Percentiles rank a stretch among this genome's conserved stretches.
phyloP scores from a whole-genome alignment of 2,329 filamentous ascomycete genomes.

The Aaosphaeria arxii region DNA sequence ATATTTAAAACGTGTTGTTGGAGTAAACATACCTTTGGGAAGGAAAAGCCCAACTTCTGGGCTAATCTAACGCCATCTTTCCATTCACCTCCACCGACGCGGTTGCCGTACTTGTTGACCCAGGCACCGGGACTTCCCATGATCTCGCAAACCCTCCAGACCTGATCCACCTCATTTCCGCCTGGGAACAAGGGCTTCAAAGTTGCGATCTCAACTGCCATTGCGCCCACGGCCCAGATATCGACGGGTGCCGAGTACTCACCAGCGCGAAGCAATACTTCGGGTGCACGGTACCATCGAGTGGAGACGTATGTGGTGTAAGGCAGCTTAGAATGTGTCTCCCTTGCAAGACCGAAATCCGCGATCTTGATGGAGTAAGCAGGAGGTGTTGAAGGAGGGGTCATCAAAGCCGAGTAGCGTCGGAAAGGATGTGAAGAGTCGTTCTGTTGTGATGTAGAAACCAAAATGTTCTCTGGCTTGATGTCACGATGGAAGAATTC shows the following conservation, averaged over 20 bases:
- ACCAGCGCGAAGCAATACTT: constrained; percentile 87
- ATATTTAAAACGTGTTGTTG: too few species aligned
- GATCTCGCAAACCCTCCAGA: constrained; percentile 98
- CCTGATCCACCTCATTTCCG: constrained; percentile 97
- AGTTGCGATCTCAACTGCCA: constrained; percentile 97
- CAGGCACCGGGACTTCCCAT: constrained; percentile 99
- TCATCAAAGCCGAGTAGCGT: constrained; percentile 89
- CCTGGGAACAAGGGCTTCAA: constrained; percentile 95
- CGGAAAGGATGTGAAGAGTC: constrained; percentile 84
- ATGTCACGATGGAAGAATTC: constrained; percentile 99
- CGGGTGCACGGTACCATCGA: constrained; percentile 90
- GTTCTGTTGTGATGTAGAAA: constrained; percentile 81
- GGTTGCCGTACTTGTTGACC: constrained; percentile 86
- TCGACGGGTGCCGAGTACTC: constrained; percentile 98
- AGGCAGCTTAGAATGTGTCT: constrained; percentile 92
- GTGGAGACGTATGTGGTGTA: constrained; percentile 99
- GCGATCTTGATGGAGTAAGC: constrained; percentile 97
- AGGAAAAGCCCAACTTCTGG: constrained; percentile 95
- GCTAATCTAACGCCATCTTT: constrained; percentile 89
- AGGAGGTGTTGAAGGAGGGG: constrained; percentile 89
- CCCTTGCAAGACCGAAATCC: constrained; percentile 94
- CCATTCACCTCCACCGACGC: constrained; percentile 95
- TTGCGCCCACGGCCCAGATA: constrained; percentile 97
- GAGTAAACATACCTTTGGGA: constrained; percentile 65
- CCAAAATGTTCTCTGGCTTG: constrained; percentile 97